Evolutionary conservation across 495 filamentous ascomycete genomes (phyloP), one percentile per base, ranked within the genome.

Genomic region (Penicillium odoratum): DNA sequence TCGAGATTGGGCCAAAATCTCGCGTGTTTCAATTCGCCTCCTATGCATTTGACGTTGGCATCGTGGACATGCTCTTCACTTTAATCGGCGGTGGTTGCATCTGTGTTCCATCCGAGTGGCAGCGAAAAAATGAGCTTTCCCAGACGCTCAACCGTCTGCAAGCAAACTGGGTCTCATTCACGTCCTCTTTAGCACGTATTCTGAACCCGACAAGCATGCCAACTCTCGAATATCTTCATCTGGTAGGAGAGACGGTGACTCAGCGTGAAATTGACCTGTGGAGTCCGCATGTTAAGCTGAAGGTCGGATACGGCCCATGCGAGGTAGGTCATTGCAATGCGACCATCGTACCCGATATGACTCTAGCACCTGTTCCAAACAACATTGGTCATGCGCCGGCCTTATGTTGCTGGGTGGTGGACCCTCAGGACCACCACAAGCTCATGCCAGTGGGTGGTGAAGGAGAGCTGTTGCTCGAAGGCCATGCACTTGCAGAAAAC

Each of bases 11-110:
- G 8, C 30, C 30, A 9, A 9, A 31, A 31, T 7, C 6, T 9
- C 67, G 85, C 11, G 77, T 83, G 13, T 78, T 88, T 58, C 82
- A 86, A 47, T 78, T 88, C 47, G 79, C 83, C 0, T 80, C 82
- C 15, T 84, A 81, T 64, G 77, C 79, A 11, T 84, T 85, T 46
- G 86, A 89, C 62, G 8, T 31, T 3, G 8, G 30, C 1, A 3
- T 31, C 8, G 3, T 6, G 6, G 30, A 31, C 30, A 6, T 7
- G 5, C 8, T 31, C 5, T 31, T 31, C 88, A 1, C 42, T 54
- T 8, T 53, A 50, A 25, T 25, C 5, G 0, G 5, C 5, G 76
- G 76, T 13, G 74, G 70, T 0, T 73, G 72, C 31, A 31, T 74
- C 5, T 79, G 76, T 51, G 62, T 79, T 1, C 72, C 74, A 0